These are phyloP conservation scores for Rhynchosporium agropyri DNA, from an alignment of 2,329 filamentous ascomycete species.

Conservation along the genomic window DNA sequence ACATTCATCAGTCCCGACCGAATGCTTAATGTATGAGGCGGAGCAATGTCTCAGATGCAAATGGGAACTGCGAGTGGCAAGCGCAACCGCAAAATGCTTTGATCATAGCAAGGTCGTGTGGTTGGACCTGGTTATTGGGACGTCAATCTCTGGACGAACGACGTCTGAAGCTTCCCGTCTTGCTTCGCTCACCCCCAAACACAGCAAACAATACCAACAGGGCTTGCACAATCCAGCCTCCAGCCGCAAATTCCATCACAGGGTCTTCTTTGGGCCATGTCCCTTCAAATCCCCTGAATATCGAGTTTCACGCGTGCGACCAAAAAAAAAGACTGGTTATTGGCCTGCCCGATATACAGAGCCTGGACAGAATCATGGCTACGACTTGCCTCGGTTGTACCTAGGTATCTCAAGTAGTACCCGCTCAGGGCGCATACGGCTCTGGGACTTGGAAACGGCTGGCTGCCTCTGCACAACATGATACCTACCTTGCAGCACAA, in stretches of 20 bases:
- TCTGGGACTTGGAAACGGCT: conserved; percentile 17
- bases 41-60: no score
- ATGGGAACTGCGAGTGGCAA: not conserved
- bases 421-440: conserved; percentile 10
- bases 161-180: conserved; percentile 14
- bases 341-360: no score
- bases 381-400: no score
- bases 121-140: conserved; percentile 20
- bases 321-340: no score
- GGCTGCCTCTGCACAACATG: conserved; percentile 11
- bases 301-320: no score
- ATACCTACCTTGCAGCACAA: not conserved
- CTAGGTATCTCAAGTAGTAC: not conserved
- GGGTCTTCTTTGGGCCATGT: not conserved
- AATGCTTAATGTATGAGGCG: no score
- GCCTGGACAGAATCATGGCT: no score
- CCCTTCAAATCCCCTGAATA: no score
- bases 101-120: conserved; percentile 11
- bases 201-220: not conserved
- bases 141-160: not conserved
- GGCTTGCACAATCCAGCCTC: conserved; percentile 2
- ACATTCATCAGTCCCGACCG: no score
- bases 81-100: conserved; percentile 2
- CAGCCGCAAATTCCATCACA: not conserved
- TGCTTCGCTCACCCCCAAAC: not conserved